These are phyloP conservation scores for Sporothrix globosa DNA, from an alignment of 2,329 filamentous ascomycete species.

Conservation along the genomic window DNA sequence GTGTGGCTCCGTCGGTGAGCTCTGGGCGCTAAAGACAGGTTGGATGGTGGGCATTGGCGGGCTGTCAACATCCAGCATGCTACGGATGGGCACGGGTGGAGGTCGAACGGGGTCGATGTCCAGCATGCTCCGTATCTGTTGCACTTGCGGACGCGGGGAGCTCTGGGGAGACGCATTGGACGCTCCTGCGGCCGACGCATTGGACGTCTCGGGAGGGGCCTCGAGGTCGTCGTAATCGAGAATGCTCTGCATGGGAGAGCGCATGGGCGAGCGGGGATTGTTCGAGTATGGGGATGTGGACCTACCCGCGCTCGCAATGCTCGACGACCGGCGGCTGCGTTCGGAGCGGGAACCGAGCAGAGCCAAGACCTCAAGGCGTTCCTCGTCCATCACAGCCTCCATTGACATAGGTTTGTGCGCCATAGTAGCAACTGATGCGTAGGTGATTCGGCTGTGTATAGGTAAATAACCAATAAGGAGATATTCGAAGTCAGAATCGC, in stretches of 20 bases:
- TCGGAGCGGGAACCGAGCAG: conserved; percentile 59
- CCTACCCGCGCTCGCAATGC: conserved; percentile 45
- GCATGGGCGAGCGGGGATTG: conserved; percentile 64
- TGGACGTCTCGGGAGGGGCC: conserved; percentile 34
- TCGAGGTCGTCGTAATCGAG: conserved; percentile 55
- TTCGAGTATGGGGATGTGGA: conserved; percentile 59
- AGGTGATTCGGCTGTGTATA: not conserved
- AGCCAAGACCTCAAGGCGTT: conserved; percentile 72
- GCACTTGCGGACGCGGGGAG: conserved; percentile 53
- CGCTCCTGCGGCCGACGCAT: not conserved
- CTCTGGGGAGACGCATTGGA: conserved; percentile 38
- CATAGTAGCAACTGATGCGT: conserved; percentile 39
- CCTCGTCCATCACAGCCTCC: conserved; percentile 75
- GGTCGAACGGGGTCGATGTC: conserved; percentile 55
- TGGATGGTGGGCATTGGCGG: conserved; percentile 41
- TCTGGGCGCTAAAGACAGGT: conserved; percentile 50
- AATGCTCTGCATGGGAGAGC: conserved; percentile 71
- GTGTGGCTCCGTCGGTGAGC: conserved; percentile 51
- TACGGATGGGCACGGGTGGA: conserved; percentile 48
- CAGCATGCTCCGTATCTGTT: conserved; percentile 67
- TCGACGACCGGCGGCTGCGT: conserved; percentile 37
- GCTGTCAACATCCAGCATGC: conserved; percentile 57
- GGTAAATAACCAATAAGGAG: not conserved
- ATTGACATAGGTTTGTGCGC: conserved; percentile 66
- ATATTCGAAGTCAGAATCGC: not conserved